These are phyloP conservation scores for Xylaria sp. DNA, from an alignment of 2,329 filamentous ascomycete species.

Conservation along the genomic window DNA sequence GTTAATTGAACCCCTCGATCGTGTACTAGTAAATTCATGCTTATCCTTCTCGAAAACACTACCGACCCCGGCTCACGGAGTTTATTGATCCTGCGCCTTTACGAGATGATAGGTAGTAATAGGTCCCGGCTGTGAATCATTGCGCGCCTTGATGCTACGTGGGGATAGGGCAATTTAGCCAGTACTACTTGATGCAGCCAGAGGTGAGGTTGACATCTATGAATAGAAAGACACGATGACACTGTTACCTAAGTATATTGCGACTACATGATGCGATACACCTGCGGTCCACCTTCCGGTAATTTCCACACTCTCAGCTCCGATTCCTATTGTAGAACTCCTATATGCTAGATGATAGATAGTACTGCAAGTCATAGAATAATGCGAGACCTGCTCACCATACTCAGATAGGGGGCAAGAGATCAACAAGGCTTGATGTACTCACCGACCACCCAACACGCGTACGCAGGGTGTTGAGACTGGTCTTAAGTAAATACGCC, in stretches of 20 bases:
- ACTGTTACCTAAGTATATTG: conserved; percentile 4
- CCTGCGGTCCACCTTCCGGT: conserved; percentile 24
- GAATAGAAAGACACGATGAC: conserved; percentile 34
- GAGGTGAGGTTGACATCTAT: conserved; percentile 32
- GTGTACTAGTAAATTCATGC: conserved; percentile 7
- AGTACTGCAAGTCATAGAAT: not conserved
- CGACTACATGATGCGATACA: conserved; percentile 20
- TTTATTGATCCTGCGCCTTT: conserved; percentile 37
- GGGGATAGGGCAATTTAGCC: conserved; percentile 22
- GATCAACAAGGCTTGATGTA: not conserved
- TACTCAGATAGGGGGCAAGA: not conserved
- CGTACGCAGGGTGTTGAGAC: not conserved
- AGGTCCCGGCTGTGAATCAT: conserved; percentile 15
- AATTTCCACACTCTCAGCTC: conserved; percentile 29
- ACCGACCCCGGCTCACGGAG: conserved; percentile 31
- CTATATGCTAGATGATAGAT: not conserved
- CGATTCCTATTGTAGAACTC: conserved; percentile 16
- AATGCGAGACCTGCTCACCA: not conserved
- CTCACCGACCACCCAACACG: not conserved
- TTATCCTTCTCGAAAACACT: conserved; percentile 31
- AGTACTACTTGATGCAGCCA: conserved; percentile 23
- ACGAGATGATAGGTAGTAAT: conserved; percentile 24
- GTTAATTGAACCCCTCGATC: conserved; percentile 24
- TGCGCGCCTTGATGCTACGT: conserved; percentile 20
- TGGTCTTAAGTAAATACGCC: not conserved